Base-by-base conservation (phyloP, 139 green algal species). In the Spirogloea muscicola region DNA sequence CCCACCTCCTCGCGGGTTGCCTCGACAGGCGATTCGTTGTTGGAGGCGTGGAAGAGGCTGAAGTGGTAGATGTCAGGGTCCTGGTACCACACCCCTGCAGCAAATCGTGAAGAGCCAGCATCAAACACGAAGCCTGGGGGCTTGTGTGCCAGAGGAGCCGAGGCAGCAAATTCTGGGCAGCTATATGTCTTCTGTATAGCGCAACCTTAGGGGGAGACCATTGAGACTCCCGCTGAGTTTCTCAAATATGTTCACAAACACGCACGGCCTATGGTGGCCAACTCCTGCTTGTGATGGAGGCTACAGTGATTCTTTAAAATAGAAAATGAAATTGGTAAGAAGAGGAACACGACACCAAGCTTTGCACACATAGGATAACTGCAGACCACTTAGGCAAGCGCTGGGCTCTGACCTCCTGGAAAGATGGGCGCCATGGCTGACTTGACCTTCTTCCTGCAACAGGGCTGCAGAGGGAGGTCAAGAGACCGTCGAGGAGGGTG, bases 21-120 rank as follows among this genome's bases (percentile, higher is more conserved):
- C 4, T 37, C 61, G 33, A 80, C 37, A 16, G 72, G 44, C 16
- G 39, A 16, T 4, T 76, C 21, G 67, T 80, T 60, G 46, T 80
- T 46, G 18, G 72, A 80, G 16, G 72, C 72, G 21, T 80, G 72
- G 3, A 38, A 76, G 29, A 80, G 29, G 39, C 61, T 76, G 38
- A 76, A 39, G 62, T 80, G 72, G 62, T 76, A 80, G 39, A 80
- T 66, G 40, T 25, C 38, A 16, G 60, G 43, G 48, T 80, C 72
- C 48, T 80, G 72, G 3, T 59, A 66, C 72, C 72, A 80, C 29
- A 80, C 72, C 1, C 40, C 72, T 80, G 13, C 13, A 55, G 46
- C 46, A 55, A 31, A 55, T 55, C 21, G 21, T 31, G 21, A 55
- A 31, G 21, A 55, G 21, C 21, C 21, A 55, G 21, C 21, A 55